A percentile compares a stretch with the other conserved stretches of the same genome.
phyloP scores from a whole-genome alignment of 495 filamentous ascomycete species.

The Aspergillus baeticus region DNA sequence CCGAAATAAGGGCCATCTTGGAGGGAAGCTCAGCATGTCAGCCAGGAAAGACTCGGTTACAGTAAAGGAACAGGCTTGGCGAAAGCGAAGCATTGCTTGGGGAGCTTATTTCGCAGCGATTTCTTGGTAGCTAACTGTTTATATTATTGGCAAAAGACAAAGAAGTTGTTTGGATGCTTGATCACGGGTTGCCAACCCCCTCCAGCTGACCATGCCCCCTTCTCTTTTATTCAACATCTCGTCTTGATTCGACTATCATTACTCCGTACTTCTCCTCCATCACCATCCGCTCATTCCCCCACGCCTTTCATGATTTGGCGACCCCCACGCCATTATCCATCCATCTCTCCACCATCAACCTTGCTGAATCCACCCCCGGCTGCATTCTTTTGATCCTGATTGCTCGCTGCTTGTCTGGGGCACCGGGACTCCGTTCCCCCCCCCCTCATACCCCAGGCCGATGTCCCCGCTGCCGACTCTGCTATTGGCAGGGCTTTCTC shows the following conservation, averaged over 20 bases:
- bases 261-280: not conserved
- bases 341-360: conserved; percentile 6
- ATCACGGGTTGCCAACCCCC: not conserved
- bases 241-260: not conserved
- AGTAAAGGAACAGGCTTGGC: no score
- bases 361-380: not conserved
- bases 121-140: not conserved
- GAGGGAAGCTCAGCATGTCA: no score
- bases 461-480: conserved; percentile 11
- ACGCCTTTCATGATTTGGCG: not conserved
- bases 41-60: no score
- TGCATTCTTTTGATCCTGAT: conserved; percentile 12
- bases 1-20: no score
- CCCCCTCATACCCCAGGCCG: not conserved
- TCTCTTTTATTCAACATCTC: not conserved
- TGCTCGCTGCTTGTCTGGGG: not conserved
- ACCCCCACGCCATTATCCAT: conserved; percentile 14
- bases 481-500: conserved; percentile 11
- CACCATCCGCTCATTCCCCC: not conserved
- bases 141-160: no score
- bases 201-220: no score
- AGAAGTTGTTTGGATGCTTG: no score
- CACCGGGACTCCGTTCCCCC: conserved; percentile 8
- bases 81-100: not conserved
- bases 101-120: not conserved